These are phyloP conservation scores for Phialophora tarda DNA, from an alignment of 2,329 filamentous ascomycete genomes.

Conservation along the genomic window DNA sequence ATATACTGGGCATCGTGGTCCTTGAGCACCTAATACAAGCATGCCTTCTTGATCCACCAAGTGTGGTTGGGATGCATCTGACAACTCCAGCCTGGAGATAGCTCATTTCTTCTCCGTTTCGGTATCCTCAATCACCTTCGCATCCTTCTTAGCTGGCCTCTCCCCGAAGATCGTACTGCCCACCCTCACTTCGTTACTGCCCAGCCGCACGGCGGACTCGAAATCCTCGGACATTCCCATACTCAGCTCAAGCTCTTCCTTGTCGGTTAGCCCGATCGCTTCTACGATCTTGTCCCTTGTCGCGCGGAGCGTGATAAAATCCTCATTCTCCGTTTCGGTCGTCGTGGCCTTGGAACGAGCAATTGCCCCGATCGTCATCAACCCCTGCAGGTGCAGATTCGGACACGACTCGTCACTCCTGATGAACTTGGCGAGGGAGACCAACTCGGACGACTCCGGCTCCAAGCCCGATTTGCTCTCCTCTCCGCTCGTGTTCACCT, in stretches of 20 bases:
- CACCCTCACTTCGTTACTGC: constrained; percentile 87
- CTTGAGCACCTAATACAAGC: not conserved
- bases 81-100: not conserved
- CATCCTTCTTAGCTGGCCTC: constrained; percentile 78
- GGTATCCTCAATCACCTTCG: constrained; percentile 60
- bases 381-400: constrained; percentile 70
- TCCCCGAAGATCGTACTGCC: constrained; percentile 93
- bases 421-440: constrained; percentile 71
- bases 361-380: constrained; percentile 98
- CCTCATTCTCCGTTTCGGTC: constrained; percentile 83
- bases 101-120: constrained; percentile 13
- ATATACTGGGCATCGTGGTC: constrained; percentile 13
- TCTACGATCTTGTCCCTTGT: constrained; percentile 72
- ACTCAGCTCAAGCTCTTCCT: constrained; percentile 76
- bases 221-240: constrained; percentile 99
- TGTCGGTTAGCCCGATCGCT: constrained; percentile 60
- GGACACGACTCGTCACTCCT: constrained; percentile 66
- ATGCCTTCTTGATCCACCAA: not conserved
- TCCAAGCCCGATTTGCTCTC: constrained; percentile 80
- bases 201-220: constrained; percentile 81
- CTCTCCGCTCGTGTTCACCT: constrained; percentile 95
- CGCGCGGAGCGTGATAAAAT: constrained; percentile 73
- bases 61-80: not conserved
- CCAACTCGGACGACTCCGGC: constrained; percentile 55
- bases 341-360: constrained; percentile 77